These are phyloP conservation scores for Fistulina hepatica DNA, from an alignment of 1,284 basidiomycete species.

Conservation along the genomic window DNA sequence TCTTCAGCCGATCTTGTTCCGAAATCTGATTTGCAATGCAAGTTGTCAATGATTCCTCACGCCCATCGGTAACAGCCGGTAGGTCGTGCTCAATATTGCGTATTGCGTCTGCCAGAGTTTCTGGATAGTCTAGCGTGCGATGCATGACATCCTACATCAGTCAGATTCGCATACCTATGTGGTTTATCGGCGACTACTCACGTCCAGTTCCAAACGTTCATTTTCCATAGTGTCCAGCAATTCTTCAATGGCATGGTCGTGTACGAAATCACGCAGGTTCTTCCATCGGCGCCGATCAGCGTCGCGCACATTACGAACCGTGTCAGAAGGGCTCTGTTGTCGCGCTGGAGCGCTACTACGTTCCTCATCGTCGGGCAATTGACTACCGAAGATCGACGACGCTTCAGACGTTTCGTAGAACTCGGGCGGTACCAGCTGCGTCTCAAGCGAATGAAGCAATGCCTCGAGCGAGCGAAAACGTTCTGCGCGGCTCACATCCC, in stretches of 20 bases:
- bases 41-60: no score
- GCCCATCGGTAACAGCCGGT: no score
- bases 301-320: constrained; percentile 29
- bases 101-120: constrained; percentile 45
- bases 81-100: constrained; percentile 41
- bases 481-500: constrained; percentile 51
- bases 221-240: constrained; percentile 59
- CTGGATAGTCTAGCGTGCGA: constrained; percentile 54
- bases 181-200: constrained; percentile 24
- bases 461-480: constrained; percentile 50
- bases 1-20: constrained; percentile 45
- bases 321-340: constrained; percentile 37
- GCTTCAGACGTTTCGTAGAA: constrained; percentile 58
- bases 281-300: constrained; percentile 59
- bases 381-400: constrained; percentile 66
- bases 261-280: constrained; percentile 70
- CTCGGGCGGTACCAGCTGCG: constrained; percentile 61
- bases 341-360: constrained; percentile 16
- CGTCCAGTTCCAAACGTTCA: constrained; percentile 56
- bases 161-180: neutral
- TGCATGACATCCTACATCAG: constrained; percentile 45
- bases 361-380: constrained; percentile 42
- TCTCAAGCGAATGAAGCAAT: constrained; percentile 58
- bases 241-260: constrained; percentile 68
- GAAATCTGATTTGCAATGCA: constrained; percentile 39